These are phyloP conservation scores for Viola pubescens DNA, from an alignment of 441 rosid genomes.

Conservation along the genomic window DNA sequence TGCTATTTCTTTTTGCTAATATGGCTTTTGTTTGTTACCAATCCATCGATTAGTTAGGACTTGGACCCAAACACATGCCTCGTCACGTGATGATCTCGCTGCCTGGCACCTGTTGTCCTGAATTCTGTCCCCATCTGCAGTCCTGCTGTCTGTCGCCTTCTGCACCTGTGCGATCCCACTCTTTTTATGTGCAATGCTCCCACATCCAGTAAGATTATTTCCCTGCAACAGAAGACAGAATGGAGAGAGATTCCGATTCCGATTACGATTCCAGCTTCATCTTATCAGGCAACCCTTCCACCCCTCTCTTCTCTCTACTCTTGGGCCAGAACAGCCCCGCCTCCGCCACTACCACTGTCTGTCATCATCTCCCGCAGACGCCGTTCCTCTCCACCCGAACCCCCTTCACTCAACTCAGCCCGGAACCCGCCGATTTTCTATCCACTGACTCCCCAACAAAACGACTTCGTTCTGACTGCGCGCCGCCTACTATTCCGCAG, in stretches of 20 bases:
- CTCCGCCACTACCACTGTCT: background rate
- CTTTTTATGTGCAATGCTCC: too few relatives aligned
- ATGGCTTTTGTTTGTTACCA: too few relatives aligned
- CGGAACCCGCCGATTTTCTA: background rate
- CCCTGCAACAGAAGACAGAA: background rate
- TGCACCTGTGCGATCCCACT: too few relatives aligned
- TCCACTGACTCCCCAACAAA: background rate
- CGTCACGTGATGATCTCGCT: too few relatives aligned
- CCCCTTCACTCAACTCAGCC: background rate
- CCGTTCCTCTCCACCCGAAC: background rate
- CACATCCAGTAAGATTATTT: too few relatives aligned
- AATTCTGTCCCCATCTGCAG: too few relatives aligned
- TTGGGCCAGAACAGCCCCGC: background rate
- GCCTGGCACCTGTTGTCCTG: too few relatives aligned
- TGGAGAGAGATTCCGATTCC: background rate
- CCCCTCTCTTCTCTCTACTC: background rate
- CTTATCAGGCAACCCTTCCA: background rate
- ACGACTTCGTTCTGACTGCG: background rate
- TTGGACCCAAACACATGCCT: too few relatives aligned
- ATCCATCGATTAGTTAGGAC: too few relatives aligned
- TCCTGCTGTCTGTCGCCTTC: too few relatives aligned
- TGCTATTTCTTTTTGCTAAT: too few relatives aligned
- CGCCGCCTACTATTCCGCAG: background rate
- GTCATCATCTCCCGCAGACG: background rate
- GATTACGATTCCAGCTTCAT: background rate